Evolutionary conservation across 2,329 filamentous ascomycete species (phyloP), one percentile per base, ranked within the genome.

Genomic region (Rutstroemia sp.): DNA sequence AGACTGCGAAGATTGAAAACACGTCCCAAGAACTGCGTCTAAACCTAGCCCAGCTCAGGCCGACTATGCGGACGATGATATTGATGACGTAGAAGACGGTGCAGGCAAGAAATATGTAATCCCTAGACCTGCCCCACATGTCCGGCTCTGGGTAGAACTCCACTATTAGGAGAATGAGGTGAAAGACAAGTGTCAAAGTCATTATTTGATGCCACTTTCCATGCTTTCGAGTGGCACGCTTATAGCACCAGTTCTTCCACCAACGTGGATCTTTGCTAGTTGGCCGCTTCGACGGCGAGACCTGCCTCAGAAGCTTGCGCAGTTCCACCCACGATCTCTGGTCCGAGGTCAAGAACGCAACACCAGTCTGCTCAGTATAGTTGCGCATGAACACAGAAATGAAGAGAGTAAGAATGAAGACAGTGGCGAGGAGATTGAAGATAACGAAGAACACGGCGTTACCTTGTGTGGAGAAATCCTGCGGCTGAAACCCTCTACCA

Each of bases 331-430:
- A 99, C 0, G 92, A 96, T 64, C 94, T 86, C 70, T 99, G 94
- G 66, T 99, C 94, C 0, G 92, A 87, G 1, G 94, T 99, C 65
- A 99, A 76, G 70, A 92, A 99, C 2, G 94, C 94, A 45, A 99
- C 94, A 1, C 94, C 94, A 0, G 94, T 99, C 72, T 97, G 92
- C 72, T 99, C 94, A 0, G 94, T 99, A 72, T 99, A 99, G 71
- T 96, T 99, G 59, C 94, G 89, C 94, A 99, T 99, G 71, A 99
- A 99, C 59, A 99, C 94, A 56, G 94, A 97, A 48, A 99, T 95
- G 71, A 99, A 99, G 68, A 99, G 76, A 1, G 94, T 99, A 68
- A 99, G 79, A 60, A 99, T 88, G 73, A 99, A 99, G 61, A 99
- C 92, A 0, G 94, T 94, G 34, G 91, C 91, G 65, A 99, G 79